Conservation (phyloP, 495 filamentous ascomycete genomes). For the Daldinia loculata region DNA sequence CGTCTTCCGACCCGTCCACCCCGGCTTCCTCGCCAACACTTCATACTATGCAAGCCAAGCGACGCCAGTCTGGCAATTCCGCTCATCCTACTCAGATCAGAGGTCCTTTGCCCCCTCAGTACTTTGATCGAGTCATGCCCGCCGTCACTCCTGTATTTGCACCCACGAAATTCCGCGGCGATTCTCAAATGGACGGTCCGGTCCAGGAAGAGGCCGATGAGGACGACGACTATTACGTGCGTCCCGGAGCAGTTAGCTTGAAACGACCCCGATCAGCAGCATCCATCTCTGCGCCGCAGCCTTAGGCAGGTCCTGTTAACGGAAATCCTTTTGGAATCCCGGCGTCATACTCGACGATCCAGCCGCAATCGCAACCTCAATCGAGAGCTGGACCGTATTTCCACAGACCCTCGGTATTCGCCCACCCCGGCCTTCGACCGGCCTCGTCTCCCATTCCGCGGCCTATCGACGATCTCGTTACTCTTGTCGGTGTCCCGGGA, state of each 20-base stretch:
- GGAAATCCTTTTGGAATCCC: not conserved
- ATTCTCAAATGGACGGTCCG: not conserved
- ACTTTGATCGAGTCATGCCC: not conserved
- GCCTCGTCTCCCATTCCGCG: not conserved
- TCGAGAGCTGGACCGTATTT: not conserved
- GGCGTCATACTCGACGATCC: not conserved
- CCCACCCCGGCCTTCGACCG: not conserved
- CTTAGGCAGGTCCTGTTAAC: slow-evolving; percentile 28
- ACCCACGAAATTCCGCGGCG: not conserved
- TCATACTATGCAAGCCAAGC: not conserved
- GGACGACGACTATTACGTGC: not conserved
- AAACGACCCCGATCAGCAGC: slow-evolving; percentile 11
- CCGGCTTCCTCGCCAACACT: not conserved
- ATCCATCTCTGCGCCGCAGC: slow-evolving; percentile 30
- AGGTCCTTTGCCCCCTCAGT: not conserved
- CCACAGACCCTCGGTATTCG: not conserved
- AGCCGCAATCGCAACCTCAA: not conserved
- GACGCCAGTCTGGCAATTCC: not conserved
- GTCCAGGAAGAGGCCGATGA: not conserved
- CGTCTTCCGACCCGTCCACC: not conserved
- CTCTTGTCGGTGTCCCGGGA: slow-evolving; percentile 13
- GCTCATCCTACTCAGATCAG: not conserved
- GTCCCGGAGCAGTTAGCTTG: not conserved
- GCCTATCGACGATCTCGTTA: slow-evolving; percentile 11
- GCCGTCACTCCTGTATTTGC: not conserved